Evolutionary conservation across 2,329 filamentous ascomycete genomes (phyloP).

Genomic region (Dendryphion nanum): DNA sequence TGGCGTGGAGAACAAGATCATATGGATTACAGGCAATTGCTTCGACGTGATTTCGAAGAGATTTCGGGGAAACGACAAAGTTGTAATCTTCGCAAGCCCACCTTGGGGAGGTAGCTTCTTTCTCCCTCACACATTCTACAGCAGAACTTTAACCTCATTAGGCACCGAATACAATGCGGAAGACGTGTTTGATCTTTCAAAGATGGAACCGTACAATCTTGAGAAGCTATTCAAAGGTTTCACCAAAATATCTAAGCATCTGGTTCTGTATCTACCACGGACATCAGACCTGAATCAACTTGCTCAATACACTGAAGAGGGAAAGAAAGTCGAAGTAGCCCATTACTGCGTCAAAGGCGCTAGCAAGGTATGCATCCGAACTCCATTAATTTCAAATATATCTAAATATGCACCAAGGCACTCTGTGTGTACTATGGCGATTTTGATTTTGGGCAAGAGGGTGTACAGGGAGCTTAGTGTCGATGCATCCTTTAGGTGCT

Average conservation of each 20-base stretch:
- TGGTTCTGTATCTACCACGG: slow-evolving; percentile 80
- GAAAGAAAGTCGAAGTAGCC: slow-evolving; percentile 35
- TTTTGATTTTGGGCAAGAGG: slow-evolving; percentile 39
- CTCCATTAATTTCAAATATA: neutral
- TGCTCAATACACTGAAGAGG: slow-evolving; percentile 31
- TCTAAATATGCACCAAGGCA: slow-evolving; percentile 35
- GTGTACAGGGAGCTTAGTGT: neutral
- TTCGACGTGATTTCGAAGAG: slow-evolving; percentile 66
- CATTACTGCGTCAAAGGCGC: slow-evolving; percentile 92
- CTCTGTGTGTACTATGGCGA: slow-evolving; percentile 60
- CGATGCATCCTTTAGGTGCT: too few relatives aligned
- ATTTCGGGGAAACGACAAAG: slow-evolving; percentile 51
- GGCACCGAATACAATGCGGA: slow-evolving; percentile 63
- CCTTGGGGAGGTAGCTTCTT: slow-evolving; percentile 66
- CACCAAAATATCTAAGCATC: slow-evolving; percentile 44
- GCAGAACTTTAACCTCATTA: slow-evolving; percentile 26
- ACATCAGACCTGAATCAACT: slow-evolving; percentile 40
- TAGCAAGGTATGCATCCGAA: slow-evolving; percentile 65
- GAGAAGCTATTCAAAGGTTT: slow-evolving; percentile 43
- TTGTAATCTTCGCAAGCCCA: slow-evolving; percentile 68
- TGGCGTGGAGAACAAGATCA: slow-evolving; percentile 73
- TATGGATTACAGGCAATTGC: slow-evolving; percentile 84
- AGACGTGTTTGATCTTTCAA: slow-evolving; percentile 76
- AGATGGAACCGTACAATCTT: slow-evolving; percentile 84
- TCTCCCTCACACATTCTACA: neutral